A percentile compares a stretch with the other conserved stretches of the same genome.
Evolutionary conservation across 805 yeast genomes (phyloP).

Genomic region (Yamadazyma kitorensis): DNA sequence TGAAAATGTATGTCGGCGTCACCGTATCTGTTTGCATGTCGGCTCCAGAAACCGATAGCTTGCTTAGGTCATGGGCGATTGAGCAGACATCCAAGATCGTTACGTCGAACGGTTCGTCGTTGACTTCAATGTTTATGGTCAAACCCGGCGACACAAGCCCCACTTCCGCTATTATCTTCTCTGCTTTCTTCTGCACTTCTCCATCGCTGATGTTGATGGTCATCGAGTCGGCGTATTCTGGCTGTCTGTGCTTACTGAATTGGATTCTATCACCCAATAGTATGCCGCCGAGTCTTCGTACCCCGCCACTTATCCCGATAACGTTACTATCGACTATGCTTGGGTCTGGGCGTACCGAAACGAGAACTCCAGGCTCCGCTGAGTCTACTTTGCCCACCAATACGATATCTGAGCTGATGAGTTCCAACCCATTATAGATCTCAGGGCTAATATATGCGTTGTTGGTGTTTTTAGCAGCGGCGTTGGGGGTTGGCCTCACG

Average conservation of each 20-base stretch:
- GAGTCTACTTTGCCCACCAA: conserved; percentile 42
- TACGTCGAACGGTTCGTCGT: conserved; percentile 14
- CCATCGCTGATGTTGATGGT: not conserved
- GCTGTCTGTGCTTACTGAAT: conserved; percentile 50
- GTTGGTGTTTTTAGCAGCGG: conserved; percentile 27
- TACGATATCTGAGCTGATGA: conserved; percentile 45
- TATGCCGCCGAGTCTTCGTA: conserved; percentile 35
- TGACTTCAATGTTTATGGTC: conserved; percentile 9
- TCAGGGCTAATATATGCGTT: conserved; percentile 42
- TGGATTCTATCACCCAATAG: conserved; percentile 48
- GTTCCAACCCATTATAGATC: conserved; percentile 46
- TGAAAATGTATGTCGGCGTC: conserved; percentile 46
- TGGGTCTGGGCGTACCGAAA: conserved; percentile 36
- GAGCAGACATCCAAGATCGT: conserved; percentile 28
- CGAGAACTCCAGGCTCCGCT: conserved; percentile 44
- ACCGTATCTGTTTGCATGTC: conserved; percentile 10
- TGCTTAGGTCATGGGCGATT: conserved; percentile 34
- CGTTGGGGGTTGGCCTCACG: conserved; percentile 31
- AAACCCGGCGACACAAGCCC: conserved; percentile 64
- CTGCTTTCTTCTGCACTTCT: conserved; percentile 24
- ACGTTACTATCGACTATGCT: conserved; percentile 27
- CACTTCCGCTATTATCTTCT: conserved; percentile 46
- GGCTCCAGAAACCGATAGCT: conserved; percentile 28
- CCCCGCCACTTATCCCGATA: conserved; percentile 21
- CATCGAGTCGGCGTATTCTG: conserved; percentile 20